Evolutionary conservation across 2,329 filamentous ascomycete genomes (phyloP), one percentile per base, ranked within the genome.

Genomic region (Penicillium vulpinum): DNA sequence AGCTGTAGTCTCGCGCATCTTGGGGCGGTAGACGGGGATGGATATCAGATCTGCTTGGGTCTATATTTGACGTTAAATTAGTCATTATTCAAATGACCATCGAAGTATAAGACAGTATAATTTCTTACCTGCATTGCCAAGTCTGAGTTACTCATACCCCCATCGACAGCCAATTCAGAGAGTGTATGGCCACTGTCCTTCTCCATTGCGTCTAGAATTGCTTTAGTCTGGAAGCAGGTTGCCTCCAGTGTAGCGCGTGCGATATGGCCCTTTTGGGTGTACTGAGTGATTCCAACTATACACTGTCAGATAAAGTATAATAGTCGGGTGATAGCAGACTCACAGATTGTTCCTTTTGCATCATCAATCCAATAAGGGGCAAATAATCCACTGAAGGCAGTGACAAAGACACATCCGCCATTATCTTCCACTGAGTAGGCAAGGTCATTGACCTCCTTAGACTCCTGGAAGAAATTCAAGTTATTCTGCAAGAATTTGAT

Each of bases 321-420:
- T 15, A 15, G 33, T 35, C 28, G 44, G 8, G 26, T 2, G 49
- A 22, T 26, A 22, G 24, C 18, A 47, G 13, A 76, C 81, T 76
- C 78, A 86, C 84, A 92, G 49, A 94, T 85, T 5, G 91, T 96
- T 52, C 92, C 92, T 72, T 92, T 88, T n/a, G 91, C 91, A 74
- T 95, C 90, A 71, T 95, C 91, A 61, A 96, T 92, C 92, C 92
- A 96, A 75, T 96, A 96, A 0, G 92, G 92, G 0, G 92, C 92
- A 72, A 96, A 96, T 2, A 96, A 83, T 44, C 92, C 92, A 71
- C 88, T 92, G 73, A 96, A 96, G 1, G 91, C 92, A 7, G 92
- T 96, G 53, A 96, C 92, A 68, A 96, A 87, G 13, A 93, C 85
- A 51, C 92, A 88, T 10, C 92, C 92, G 48, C 91, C 92, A 60